Evolutionary conservation across 768 basidiomycete genomes (phyloP), one percentile per base, ranked within the genome.

Genomic region (Mycena vulgaris): DNA sequence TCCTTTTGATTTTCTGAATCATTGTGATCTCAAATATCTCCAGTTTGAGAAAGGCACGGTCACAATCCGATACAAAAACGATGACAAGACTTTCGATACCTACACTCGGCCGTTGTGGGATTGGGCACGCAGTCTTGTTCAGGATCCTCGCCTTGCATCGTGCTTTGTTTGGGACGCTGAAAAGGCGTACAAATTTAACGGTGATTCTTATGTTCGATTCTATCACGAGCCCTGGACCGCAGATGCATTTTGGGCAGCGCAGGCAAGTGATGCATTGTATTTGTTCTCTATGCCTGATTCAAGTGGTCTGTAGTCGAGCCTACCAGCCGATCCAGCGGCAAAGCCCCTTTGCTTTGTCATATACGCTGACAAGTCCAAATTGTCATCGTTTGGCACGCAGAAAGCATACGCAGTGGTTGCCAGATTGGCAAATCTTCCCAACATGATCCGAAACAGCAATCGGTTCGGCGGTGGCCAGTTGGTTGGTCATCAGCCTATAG

Each of bases 191-290:
- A 80, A 76, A 60, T 79, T 66, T 49, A 71, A 81, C 65, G 78
- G 75, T 1, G 33, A 59, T 1, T n/a, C 27, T 1, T 83, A 74
- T 56, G 67, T 72, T 14, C 72, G 76, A 0, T 79, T 83, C 53
- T 61, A 79, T 31, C 69, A 83, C 61, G 81, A 86, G 48, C 83
- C 83, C 9, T 83, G 82, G 79, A 83, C 81, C n/a, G 83, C 78
- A 2, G 62, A 83, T 42, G n/a, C 47, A 9, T 86, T 76, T 33
- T 85, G n/a, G n/a, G n/a, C n/a, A n/a, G n/a, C n/a, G n/a, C n/a
- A n/a, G n/a, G n/a, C n/a, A n/a, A n/a, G n/a, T 83, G 83, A 70
- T 82, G 8, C 21, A 17, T 2, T 61, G 13, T 33, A 10, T 25
- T 10, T 1, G 19, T 31, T 4, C 17, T 42, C 39, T 5, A 19